A percentile compares a stretch with the other conserved stretches of the same genome.
Conservation (phyloP, 148 eudicot genomes). For the Vaccinium vitisidaea region DNA sequence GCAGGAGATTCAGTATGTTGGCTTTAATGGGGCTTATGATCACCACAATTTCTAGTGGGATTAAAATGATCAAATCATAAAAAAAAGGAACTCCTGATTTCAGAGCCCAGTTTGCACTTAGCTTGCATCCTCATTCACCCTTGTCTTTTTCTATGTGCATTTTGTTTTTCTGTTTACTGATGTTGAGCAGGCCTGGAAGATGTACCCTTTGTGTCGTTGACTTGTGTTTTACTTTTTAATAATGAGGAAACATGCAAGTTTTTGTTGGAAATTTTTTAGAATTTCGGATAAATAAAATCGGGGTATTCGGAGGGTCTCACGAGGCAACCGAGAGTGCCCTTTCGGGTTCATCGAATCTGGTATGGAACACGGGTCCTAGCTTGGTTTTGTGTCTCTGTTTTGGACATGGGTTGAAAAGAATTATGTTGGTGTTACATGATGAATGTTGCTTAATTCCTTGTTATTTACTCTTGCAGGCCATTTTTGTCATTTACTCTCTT, state of each 20-base stretch:
- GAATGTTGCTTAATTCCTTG: not conserved
- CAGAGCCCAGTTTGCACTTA: not conserved
- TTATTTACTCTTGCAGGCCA: not conserved
- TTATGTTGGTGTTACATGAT: not conserved
- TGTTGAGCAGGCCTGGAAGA: no score
- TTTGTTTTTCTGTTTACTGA: no score
- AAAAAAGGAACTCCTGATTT: not conserved
- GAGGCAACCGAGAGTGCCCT: no score
- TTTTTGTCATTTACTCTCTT: not conserved
- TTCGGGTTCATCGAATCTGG: no score
- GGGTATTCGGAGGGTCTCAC: no score
- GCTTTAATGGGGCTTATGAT: slow-evolving; percentile 51
- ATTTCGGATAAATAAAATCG: no score
- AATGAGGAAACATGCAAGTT: not conserved
- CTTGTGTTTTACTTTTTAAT: no score
- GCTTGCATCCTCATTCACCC: not conserved
- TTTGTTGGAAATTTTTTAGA: not conserved
- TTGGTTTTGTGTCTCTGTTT: no score
- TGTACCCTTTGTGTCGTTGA: not conserved
- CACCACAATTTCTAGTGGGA: slow-evolving; percentile 55
- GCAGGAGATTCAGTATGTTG: slow-evolving; percentile 69
- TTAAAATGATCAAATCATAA: slow-evolving; percentile 41
- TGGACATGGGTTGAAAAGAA: not conserved
- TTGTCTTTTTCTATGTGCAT: not conserved
- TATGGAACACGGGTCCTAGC: no score